Evolutionary conservation across 2,329 filamentous ascomycete species (phyloP).

Genomic region (Trichothecium roseum): DNA sequence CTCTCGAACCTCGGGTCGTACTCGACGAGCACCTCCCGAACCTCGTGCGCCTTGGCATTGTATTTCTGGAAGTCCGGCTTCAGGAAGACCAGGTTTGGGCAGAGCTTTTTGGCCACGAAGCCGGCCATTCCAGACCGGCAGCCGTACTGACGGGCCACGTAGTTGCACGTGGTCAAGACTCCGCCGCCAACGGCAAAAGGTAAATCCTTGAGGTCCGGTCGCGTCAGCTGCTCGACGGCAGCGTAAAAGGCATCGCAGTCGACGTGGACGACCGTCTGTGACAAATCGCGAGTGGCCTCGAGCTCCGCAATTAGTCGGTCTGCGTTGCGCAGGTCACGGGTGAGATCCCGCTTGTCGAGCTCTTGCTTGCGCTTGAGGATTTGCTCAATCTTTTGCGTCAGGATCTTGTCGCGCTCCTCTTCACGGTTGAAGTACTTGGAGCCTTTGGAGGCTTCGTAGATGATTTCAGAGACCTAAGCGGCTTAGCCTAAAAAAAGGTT

Average conservation of each 20-base stretch:
- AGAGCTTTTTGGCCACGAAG: slow-evolving; percentile 91
- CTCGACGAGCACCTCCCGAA: slow-evolving; percentile 69
- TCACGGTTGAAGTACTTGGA: slow-evolving; percentile 95
- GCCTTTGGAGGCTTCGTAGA: slow-evolving; percentile 93
- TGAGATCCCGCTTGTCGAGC: slow-evolving; percentile 67
- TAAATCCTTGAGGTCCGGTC: slow-evolving; percentile 73
- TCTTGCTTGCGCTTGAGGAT: slow-evolving; percentile 66
- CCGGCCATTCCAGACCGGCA: slow-evolving; percentile 92
- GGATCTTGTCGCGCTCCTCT: slow-evolving; percentile 65
- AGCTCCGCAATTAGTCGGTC: slow-evolving; percentile 75
- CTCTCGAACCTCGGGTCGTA: slow-evolving; percentile 90
- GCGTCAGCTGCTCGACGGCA: slow-evolving; percentile 76
- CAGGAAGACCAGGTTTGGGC: slow-evolving; percentile 72
- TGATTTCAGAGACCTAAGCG: slow-evolving; percentile 75
- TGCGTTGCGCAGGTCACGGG: slow-evolving; percentile 60
- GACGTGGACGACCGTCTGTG: slow-evolving; percentile 78
- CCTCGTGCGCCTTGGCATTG: slow-evolving; percentile 76
- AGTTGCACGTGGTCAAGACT: slow-evolving; percentile 66
- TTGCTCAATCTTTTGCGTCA: slow-evolving; percentile 76
- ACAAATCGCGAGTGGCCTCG: slow-evolving; percentile 69
- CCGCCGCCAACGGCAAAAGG: slow-evolving; percentile 82
- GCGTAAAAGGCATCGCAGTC: slow-evolving; percentile 98
- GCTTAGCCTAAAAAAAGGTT: not conserved
- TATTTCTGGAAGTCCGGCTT: slow-evolving; percentile 89
- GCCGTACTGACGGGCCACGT: slow-evolving; percentile 79